Conservation (phyloP, 768 basidiomycete genomes). For the Hericium coralloides region DNA sequence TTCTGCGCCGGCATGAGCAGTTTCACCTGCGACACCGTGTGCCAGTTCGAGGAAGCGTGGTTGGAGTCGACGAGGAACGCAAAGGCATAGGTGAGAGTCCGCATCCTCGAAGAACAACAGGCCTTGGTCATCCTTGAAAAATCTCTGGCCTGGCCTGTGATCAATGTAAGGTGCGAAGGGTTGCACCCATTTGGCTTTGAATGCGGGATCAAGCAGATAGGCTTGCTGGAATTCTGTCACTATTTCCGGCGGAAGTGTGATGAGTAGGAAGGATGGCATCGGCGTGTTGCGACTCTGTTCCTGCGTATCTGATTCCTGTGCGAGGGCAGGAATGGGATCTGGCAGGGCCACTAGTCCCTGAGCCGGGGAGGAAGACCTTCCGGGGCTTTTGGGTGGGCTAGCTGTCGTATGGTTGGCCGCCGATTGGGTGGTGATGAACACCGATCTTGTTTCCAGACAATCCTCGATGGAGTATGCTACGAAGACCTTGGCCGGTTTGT, state of each 20-base stretch:
- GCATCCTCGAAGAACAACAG: no score
- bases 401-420: no score
- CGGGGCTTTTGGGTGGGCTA: no score
- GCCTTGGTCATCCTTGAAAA: conserved; percentile 7
- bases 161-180: not conserved
- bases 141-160: not conserved
- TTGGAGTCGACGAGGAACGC: conserved; percentile 3
- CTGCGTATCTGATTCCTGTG: no score
- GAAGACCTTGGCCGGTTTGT: not conserved
- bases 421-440: not conserved
- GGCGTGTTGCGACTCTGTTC: no score
- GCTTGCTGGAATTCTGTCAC: no score
- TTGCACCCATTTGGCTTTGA: not conserved
- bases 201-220: not conserved
- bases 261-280: no score
- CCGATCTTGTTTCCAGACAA: not conserved
- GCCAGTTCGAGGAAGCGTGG: not conserved
- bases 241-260: no score
- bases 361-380: no score
- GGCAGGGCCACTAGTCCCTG: no score
- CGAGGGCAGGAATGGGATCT: no score
- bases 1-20: conserved; percentile 5
- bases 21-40: conserved; percentile 4
- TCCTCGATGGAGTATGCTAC: not conserved
- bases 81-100: conserved; percentile 9